Base-by-base conservation (phyloP, 352 stramenopile genomes). In the Pythium insidiosum region DNA sequence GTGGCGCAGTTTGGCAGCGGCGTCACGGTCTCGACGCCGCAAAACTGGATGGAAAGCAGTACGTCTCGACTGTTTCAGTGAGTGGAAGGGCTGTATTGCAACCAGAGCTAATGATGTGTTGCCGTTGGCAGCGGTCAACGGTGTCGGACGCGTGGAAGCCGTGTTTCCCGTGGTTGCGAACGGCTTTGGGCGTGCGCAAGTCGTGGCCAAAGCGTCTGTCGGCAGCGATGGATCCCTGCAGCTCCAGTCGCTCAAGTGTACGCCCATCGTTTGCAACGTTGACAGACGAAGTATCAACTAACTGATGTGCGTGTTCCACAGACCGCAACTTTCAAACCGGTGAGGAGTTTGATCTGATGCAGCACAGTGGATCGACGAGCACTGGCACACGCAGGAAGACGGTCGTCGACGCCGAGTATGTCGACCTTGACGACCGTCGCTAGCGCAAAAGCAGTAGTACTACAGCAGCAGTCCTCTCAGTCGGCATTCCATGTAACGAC, bases 41-140 rank as follows among this genome's bases (percentile, higher is more conserved):
- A 77, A 45, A 68, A 84, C 48, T 89, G 76, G 76, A 74, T 77
- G 37, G 76, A 89, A 43, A 81, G 71, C 31, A 81, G 76, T 88
- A 64, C 16, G 73, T 75, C 6, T 2, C 20, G n/a, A n/a, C n/a
- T n/a, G n/a, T n/a, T n/a, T n/a, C n/a, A n/a, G n/a, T n/a, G n/a
- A n/a, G n/a, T n/a, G n/a, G n/a, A n/a, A n/a, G n/a, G n/a, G n/a
- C n/a, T n/a, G n/a, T n/a, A n/a, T n/a, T n/a, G n/a, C n/a, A n/a
- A n/a, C n/a, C n/a, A n/a, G n/a, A n/a, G n/a, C n/a, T n/a, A n/a
- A n/a, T n/a, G n/a, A n/a, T n/a, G n/a, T n/a, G n/a, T n/a, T n/a
- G n/a, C n/a, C n/a, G n/a, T n/a, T 21, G n/a, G 23, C 34, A 88
- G 76, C 56, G 62, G 66, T 85, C 45, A 85, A 89, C 51, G 73